A percentile compares a stretch with the other conserved stretches of the same genome.
Conservation (phyloP, 192 early-diverging fungal genomes). For the Rhizoclosmatium globosum region DNA sequence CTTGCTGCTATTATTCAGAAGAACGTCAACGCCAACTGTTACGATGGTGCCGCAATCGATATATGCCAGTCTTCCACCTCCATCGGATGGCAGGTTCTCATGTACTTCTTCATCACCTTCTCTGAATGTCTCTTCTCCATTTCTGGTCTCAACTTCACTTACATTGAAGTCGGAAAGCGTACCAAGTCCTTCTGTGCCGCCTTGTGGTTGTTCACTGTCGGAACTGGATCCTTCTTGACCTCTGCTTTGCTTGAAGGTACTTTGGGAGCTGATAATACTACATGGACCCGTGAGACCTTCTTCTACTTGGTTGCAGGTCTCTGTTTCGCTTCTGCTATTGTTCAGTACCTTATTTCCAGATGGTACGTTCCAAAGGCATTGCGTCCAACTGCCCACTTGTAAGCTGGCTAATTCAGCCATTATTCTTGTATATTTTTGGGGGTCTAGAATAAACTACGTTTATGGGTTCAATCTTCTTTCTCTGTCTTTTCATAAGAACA, state of each 20-base stretch:
- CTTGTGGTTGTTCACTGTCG: slow-evolving; percentile 63
- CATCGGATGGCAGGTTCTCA: slow-evolving; percentile 10
- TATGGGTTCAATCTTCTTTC: too few species aligned
- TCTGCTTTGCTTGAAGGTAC: slow-evolving; percentile 32
- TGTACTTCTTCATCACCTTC: slow-evolving; percentile 63
- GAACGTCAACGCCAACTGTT: slow-evolving; percentile 40
- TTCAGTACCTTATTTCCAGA: slow-evolving; percentile 56
- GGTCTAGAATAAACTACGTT: too few species aligned
- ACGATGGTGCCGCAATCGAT: neutral
- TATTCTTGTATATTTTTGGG: too few species aligned
- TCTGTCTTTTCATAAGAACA: too few species aligned
- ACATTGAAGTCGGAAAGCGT: slow-evolving; percentile 69
- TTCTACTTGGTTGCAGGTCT: slow-evolving; percentile 48
- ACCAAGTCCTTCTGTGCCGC: slow-evolving; percentile 63
- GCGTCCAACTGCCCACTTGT: slow-evolving; percentile 25
- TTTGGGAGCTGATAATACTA: slow-evolving; percentile 19
- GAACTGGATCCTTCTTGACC: slow-evolving; percentile 57
- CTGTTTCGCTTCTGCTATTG: slow-evolving; percentile 41
- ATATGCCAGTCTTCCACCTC: neutral
- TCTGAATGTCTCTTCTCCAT: slow-evolving; percentile 68
- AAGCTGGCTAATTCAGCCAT: too few species aligned
- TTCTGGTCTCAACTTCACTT: slow-evolving; percentile 70
- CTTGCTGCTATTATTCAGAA: slow-evolving; percentile 44
- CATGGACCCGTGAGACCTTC: slow-evolving; percentile 32
- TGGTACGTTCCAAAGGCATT: slow-evolving; percentile 58